Conservation (phyloP, 371 early-diverging fungal genomes). For the Nosema muscidifuracis region DNA sequence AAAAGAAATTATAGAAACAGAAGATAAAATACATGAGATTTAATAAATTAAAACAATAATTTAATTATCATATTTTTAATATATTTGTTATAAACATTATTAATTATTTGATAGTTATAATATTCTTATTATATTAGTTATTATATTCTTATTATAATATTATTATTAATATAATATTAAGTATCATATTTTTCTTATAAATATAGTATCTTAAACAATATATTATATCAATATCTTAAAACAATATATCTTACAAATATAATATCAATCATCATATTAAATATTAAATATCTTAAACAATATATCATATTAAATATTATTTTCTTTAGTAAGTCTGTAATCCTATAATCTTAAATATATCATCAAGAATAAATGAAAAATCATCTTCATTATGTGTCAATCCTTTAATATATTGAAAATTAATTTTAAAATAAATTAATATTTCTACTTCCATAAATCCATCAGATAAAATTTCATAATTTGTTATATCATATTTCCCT, state of each 20-base stretch:
- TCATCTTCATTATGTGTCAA: conserved; percentile 5
- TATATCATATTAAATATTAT: neutral
- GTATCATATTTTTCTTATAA: too few relatives aligned
- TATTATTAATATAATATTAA: too few relatives aligned
- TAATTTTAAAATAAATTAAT: conserved; percentile 6
- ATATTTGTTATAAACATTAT: too few relatives aligned
- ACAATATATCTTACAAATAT: too few relatives aligned
- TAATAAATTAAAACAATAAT: neutral
- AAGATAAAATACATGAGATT: neutral
- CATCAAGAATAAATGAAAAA: neutral
- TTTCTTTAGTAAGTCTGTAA: neutral
- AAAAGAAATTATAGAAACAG: neutral
- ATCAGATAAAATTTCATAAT: neutral
- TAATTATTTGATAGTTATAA: too few relatives aligned
- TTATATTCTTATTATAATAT: too few relatives aligned
- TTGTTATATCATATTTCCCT: neutral
- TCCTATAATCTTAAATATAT: neutral
- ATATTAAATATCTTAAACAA: too few relatives aligned
- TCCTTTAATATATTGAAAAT: conserved; percentile 10
- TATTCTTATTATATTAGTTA: too few relatives aligned
- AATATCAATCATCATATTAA: too few relatives aligned
- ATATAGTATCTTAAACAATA: too few relatives aligned
- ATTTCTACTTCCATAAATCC: neutral
- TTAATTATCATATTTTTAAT: too few relatives aligned
- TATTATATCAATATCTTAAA: too few relatives aligned